Percentiles rank a stretch among this genome's conserved stretches.
phyloP scores from a whole-genome alignment of 192 early-diverging fungal species.

The Diversispora epigaea region DNA sequence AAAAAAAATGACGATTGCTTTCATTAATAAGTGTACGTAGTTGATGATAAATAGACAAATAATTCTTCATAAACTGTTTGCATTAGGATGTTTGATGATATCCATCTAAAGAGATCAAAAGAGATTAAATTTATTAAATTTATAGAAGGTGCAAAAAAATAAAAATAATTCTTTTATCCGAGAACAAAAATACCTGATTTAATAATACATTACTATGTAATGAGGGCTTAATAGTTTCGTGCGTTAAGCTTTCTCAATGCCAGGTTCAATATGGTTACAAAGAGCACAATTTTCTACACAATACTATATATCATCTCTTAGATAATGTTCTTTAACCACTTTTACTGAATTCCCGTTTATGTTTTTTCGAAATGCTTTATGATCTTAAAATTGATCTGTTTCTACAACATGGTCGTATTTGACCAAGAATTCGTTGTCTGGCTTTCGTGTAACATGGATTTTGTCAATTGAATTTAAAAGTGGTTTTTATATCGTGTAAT shows the following conservation, averaged over 20 bases:
- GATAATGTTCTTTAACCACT: conserved; percentile 94
- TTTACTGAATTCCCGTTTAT: conserved; percentile 84
- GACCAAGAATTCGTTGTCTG: no score
- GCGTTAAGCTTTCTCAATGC: conserved; percentile 53
- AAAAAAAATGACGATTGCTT: conserved; percentile 72
- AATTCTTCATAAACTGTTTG: conserved; percentile 95
- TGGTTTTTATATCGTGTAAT: no score
- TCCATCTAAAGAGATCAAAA: conserved; percentile 66
- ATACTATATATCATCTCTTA: conserved; percentile 94
- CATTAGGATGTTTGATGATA: conserved; percentile 84
- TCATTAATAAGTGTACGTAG: conserved; percentile 73
- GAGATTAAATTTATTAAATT: neutral
- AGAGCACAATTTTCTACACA: conserved; percentile 58
- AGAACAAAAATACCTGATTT: conserved; percentile 65
- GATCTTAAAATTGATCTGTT: no score
- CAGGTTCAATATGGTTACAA: conserved; percentile 48
- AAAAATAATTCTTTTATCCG: no score
- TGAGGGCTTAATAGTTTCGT: conserved; percentile 49
- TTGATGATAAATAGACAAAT: conserved; percentile 76
- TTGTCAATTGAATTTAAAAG: no score
- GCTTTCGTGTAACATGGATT: no score
- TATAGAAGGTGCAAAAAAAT: neutral
- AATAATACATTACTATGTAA: conserved; percentile 93
- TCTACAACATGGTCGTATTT: no score
- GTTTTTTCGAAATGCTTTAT: no score